Evolutionary conservation across 306 rosid species (phyloP).

Genomic region (Myrica gale): DNA sequence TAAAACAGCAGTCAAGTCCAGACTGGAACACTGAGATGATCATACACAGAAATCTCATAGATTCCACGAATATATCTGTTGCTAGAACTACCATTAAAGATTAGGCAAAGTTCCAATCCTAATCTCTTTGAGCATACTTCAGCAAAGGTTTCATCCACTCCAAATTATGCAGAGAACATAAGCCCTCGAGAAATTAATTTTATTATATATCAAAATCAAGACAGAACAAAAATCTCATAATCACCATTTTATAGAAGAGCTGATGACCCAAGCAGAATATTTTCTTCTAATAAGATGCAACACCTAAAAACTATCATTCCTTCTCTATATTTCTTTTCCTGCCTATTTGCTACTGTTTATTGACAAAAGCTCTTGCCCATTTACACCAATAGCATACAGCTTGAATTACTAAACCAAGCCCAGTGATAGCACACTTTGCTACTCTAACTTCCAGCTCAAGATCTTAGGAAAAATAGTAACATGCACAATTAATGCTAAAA

Average conservation of each 20-base stretch:
- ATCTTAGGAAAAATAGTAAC: background rate
- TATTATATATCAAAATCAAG: background rate
- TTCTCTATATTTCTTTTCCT: background rate
- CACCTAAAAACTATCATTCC: background rate
- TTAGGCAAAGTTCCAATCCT: background rate
- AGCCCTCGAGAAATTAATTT: background rate
- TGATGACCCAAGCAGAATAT: background rate
- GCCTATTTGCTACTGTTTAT: background rate
- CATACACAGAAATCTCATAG: slow-evolving; percentile 4
- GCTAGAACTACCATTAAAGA: background rate
- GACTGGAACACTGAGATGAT: background rate
- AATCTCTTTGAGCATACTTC: background rate
- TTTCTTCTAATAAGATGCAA: background rate
- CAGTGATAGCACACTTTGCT: background rate
- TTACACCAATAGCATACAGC: background rate
- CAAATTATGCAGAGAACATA: background rate
- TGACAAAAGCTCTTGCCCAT: background rate
- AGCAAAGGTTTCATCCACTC: background rate
- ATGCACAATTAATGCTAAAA: background rate
- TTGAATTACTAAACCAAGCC: background rate
- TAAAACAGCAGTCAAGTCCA: slow-evolving; percentile 1
- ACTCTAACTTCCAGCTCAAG: background rate
- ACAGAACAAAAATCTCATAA: background rate
- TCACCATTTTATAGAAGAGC: background rate
- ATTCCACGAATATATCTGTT: background rate